Evolutionary conservation across 106 monocot species (phyloP), one percentile per base, ranked within the genome.

Genomic region (Triglochin maritima): DNA sequence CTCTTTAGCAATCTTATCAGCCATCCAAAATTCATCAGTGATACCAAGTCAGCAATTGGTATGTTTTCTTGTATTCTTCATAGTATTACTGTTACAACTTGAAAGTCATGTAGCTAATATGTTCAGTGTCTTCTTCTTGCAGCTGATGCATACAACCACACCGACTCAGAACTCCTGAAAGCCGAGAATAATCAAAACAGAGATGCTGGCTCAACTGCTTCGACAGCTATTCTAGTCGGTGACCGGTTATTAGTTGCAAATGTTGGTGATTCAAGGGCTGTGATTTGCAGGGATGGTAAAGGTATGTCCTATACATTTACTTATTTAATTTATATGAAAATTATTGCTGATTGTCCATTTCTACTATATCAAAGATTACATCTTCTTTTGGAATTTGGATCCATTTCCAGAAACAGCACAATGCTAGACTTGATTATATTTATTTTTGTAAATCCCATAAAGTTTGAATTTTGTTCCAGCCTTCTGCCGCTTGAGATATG

Each of bases 131-230:
- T 29, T 29, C 29, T 48, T 44, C 44, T 9, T 55, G 45, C 53
- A 76, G 76, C 68, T 68, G 76, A 76, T 14, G 76, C 76, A 55
- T 76, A 76, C 52, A 76, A 62, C 13, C 69, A 69, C 52, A 76
- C 76, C 4, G 76, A 76, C 56, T 64, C 76, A 0, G 76, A 76
- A 49, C 68, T 76, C 62, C 55, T 76, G 42, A 76, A 76, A 53
- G 59, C 62, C 47, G 76, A 69, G 63, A 52, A 47, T 69, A 62
- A 50, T 69, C 76, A 76, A 54, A 52, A 61, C 44, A 76, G 69
- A 54, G 76, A 76, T 69, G 76, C 76, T 55, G 76, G 76, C 4
- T 76, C 76, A 44, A 76, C 76, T 57, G 76, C 76, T 62, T 76
- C 76, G 48, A 76, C 76, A 49, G 76, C 76, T 56, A 62, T 76